A percentile compares a stretch with the other conserved stretches of the same genome.
Conservation (phyloP, 306 rosid species). For the Ormosia semicastrata region DNA sequence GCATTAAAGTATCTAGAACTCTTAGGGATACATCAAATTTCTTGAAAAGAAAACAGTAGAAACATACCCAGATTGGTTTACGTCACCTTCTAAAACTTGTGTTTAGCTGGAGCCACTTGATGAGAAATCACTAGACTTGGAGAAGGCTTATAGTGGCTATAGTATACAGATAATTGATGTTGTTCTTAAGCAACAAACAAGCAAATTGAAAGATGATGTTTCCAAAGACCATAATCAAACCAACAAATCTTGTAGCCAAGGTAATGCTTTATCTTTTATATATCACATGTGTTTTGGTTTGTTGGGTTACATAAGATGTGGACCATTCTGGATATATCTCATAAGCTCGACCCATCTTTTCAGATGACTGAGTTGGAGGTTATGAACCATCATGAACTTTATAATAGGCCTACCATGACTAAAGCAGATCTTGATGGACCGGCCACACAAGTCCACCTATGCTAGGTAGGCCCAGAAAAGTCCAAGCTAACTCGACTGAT, state of each 20-base stretch:
- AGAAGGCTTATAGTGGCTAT: slow-evolving; percentile 27
- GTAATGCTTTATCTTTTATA: slow-evolving; percentile 32
- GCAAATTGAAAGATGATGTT: slow-evolving; percentile 26
- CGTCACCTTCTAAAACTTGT: slow-evolving; percentile 90
- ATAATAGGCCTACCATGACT: no score
- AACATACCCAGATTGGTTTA: slow-evolving; percentile 69
- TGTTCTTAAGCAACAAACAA: slow-evolving; percentile 24
- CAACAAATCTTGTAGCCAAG: slow-evolving; percentile 39
- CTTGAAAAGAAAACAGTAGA: slow-evolving; percentile 50
- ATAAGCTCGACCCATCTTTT: no score
- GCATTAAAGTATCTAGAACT: slow-evolving; percentile 71
- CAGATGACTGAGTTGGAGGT: no score
- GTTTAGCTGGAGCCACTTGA: slow-evolving; percentile 68
- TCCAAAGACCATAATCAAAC: slow-evolving; percentile 33
- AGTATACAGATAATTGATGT: background rate
- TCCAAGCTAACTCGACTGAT: no score
- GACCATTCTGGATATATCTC: no score
- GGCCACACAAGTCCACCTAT: no score
- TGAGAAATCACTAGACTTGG: slow-evolving; percentile 39
- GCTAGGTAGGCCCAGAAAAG: no score
- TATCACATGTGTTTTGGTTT: background rate
- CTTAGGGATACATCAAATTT: slow-evolving; percentile 42
- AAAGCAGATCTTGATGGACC: no score
- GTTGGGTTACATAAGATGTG: slow-evolving; percentile 3
- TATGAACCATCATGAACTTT: no score